phyloP scores from a whole-genome alignment of 768 basidiomycete species.

The Termitomyces sp. region DNA sequence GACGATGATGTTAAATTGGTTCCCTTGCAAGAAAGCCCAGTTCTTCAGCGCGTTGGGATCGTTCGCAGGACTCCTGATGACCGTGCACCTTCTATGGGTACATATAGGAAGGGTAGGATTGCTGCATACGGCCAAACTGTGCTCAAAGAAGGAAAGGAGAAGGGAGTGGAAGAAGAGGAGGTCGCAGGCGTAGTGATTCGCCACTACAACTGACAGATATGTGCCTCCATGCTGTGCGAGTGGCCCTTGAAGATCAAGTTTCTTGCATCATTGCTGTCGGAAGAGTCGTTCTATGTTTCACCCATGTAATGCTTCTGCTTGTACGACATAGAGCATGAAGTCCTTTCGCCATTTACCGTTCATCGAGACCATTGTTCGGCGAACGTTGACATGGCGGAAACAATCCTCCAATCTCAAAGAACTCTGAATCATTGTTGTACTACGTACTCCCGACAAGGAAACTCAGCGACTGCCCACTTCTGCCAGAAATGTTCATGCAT shows the following conservation, averaged over 20 bases:
- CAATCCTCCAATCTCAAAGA: neutral
- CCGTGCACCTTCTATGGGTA: slow-evolving; percentile 35
- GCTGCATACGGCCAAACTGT: slow-evolving; percentile 34
- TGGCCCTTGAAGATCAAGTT: neutral
- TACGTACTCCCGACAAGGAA: too few relatives aligned
- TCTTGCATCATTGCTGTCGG: neutral
- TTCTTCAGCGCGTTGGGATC: slow-evolving; percentile 32
- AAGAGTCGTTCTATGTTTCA: neutral
- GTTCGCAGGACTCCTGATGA: slow-evolving; percentile 25
- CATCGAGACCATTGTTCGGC: neutral
- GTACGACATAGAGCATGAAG: neutral
- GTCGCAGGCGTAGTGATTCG: slow-evolving; percentile 40
- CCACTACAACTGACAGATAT: slow-evolving; percentile 35
- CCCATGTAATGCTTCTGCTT: neutral
- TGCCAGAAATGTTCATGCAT: too few relatives aligned
- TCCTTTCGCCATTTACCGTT: neutral
- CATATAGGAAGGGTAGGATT: slow-evolving; percentile 35
- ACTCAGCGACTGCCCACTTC: too few relatives aligned
- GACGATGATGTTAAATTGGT: slow-evolving; percentile 39
- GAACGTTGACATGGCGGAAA: neutral
- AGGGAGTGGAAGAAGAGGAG: slow-evolving; percentile 40
- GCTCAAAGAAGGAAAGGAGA: slow-evolving; percentile 25
- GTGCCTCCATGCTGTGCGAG: neutral
- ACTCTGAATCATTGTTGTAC: neutral
- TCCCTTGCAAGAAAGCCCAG: slow-evolving; percentile 36